Conservation (phyloP, 2,329 filamentous ascomycete genomes). For the Fonsecaea multimorphosa region DNA sequence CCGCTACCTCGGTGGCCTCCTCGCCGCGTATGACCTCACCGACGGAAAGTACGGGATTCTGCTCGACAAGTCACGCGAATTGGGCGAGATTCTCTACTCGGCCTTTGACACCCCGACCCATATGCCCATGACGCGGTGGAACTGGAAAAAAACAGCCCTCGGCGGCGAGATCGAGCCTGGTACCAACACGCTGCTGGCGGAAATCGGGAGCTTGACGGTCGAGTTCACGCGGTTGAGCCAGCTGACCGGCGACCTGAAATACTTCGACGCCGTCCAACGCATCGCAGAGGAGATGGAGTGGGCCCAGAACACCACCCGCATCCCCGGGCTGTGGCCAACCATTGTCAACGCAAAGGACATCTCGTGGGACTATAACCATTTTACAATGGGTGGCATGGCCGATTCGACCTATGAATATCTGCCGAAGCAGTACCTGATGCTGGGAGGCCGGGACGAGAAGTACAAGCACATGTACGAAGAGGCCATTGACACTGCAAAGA, state of each 20-base stretch:
- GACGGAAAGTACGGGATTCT: slow-evolving; percentile 53
- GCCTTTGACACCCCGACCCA: slow-evolving; percentile 47
- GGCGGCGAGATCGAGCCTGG: slow-evolving; percentile 61
- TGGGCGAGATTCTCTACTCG: slow-evolving; percentile 61
- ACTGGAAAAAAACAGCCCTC: slow-evolving; percentile 62
- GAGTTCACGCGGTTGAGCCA: slow-evolving; percentile 52
- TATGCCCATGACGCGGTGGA: slow-evolving; percentile 46
- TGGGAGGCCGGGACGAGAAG: slow-evolving; percentile 69
- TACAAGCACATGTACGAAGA: slow-evolving; percentile 76
- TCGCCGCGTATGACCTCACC: slow-evolving; percentile 70
- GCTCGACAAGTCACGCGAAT: slow-evolving; percentile 60
- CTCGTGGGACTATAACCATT: slow-evolving; percentile 47
- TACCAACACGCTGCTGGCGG: slow-evolving; percentile 56
- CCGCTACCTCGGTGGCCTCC: slow-evolving; percentile 79
- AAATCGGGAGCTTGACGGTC: slow-evolving; percentile 49
- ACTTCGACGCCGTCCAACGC: slow-evolving; percentile 48
- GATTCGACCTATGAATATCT: slow-evolving; percentile 66
- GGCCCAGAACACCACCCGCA: slow-evolving; percentile 45
- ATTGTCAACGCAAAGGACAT: slow-evolving; percentile 43
- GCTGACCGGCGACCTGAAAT: slow-evolving; percentile 47
- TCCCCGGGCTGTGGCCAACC: slow-evolving; percentile 51
- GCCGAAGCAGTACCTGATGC: slow-evolving; percentile 72
- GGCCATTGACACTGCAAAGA: slow-evolving; percentile 69
- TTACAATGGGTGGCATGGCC: slow-evolving; percentile 61
- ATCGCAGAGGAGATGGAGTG: slow-evolving; percentile 45